Base-by-base conservation (phyloP, 768 basidiomycete species). In the Artomyces pyxidatus region DNA sequence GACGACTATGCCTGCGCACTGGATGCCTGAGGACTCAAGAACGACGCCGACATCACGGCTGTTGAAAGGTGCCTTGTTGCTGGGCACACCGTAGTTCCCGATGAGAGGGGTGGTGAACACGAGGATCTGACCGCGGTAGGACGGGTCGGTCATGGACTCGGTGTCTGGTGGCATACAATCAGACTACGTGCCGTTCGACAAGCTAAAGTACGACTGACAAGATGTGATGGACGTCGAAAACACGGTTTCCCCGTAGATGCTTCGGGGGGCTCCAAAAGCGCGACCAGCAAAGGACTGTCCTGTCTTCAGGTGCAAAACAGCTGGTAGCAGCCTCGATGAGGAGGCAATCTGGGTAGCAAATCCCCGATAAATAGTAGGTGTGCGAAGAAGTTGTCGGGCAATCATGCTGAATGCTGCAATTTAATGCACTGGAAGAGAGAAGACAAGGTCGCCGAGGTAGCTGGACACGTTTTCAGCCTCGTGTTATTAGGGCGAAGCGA, bases 101-200 rank as follows among this genome's bases (percentile, higher is more conserved):
- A 99, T 96, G 68, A 99, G 80, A 9, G 96, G 96, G 0, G 94
- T 87, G 38, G 96, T 99, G 72, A 99, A 99, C 49, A 99, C 96
- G 55, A 99, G 80, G 62, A 99, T 95, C 68, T 99, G 96, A 44
- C 91, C 87, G 28, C 91, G 88, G 68, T 99, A 98, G 7, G 96
- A 98, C 6, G 96, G 96, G 65, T 99, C 96, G 30, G 96, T 99
- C 96, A 99, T 97, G 7, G 92, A 96, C 69, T 99, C 96, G 41
- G 95, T 98, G 66, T 99, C 93, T 95, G 23, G 62, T n/a, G 35
- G 23, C 17, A 21, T 2, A 28, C 45, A 22, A 45, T 43, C 40
- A 58, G 42, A 4, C 39, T 38, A 37, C 54, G 48, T 47, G 46
- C 19, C n/a, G 21, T 29, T 11, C 26, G 19, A 11, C 6, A 19